These are phyloP conservation scores for Nigrospora oryzae DNA, from an alignment of 2,329 filamentous ascomycete species.

Conservation along the genomic window DNA sequence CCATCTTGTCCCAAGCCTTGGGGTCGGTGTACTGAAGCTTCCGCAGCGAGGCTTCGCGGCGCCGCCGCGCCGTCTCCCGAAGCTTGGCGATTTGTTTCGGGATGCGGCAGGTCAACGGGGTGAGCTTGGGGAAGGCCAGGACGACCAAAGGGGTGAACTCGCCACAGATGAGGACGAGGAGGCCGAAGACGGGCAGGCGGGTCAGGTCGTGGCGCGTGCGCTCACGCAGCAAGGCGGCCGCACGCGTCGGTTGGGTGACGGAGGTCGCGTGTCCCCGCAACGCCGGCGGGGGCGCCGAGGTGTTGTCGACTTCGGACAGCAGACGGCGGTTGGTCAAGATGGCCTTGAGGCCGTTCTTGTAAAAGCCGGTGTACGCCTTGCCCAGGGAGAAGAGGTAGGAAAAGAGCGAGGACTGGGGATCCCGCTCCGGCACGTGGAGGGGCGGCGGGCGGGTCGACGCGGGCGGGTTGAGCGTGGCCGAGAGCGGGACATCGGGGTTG, in stretches of 20 bases:
- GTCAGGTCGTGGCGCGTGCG: constrained; percentile 64
- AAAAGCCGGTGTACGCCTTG: constrained; percentile 74
- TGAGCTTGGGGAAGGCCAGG: constrained; percentile 57
- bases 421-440: constrained; percentile 52
- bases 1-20: constrained; percentile 3
- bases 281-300: constrained; percentile 18
- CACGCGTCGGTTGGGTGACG: constrained; percentile 46
- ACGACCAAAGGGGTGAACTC: constrained; percentile 82
- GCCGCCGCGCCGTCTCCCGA: constrained; percentile 40
- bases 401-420: constrained; percentile 32
- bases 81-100: constrained; percentile 62
- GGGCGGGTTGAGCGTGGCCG: constrained; percentile 58
- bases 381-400: constrained; percentile 54
- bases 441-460: constrained; percentile 63
- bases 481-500: constrained; percentile 4
- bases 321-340: constrained; percentile 59
- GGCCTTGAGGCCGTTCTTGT: constrained; percentile 74
- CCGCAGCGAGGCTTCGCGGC: constrained; percentile 41
- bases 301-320: constrained; percentile 30
- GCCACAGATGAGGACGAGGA: constrained; percentile 70
- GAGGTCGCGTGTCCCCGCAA: constrained; percentile 28
- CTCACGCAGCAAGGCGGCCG: constrained; percentile 61
- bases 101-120: constrained; percentile 77
- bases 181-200: constrained; percentile 69
- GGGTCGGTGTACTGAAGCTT: constrained; percentile 22